Conservation (phyloP, 495 filamentous ascomycete genomes). For the Neurospora discreta region DNA sequence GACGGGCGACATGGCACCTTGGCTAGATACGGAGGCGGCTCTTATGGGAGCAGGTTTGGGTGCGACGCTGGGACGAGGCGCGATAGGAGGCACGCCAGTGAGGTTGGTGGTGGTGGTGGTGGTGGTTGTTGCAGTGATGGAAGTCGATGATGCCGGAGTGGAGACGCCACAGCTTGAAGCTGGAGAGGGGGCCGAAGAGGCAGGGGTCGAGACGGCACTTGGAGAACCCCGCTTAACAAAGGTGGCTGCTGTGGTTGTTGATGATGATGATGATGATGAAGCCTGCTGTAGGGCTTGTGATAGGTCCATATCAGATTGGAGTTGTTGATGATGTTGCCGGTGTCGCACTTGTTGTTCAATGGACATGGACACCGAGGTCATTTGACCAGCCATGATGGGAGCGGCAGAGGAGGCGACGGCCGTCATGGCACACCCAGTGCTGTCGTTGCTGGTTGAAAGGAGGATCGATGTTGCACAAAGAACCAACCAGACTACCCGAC, state of each 20-base stretch:
- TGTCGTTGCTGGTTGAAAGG: neutral
- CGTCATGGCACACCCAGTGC: constrained; percentile 3
- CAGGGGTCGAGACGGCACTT: constrained; percentile 16
- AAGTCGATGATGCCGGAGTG: constrained; percentile 13
- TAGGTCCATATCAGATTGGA: neutral
- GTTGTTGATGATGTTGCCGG: constrained; percentile 9
- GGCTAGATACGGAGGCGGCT: constrained; percentile 9
- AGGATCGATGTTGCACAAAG: neutral
- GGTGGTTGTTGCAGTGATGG: neutral
- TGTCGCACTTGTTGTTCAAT: neutral
- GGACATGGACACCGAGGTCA: neutral
- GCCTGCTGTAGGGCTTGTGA: neutral
- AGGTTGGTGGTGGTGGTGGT: neutral
- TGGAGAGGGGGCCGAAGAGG: constrained; percentile 16
- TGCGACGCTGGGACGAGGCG: constrained; percentile 18
- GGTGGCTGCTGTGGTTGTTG: constrained; percentile 4
- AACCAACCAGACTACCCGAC: neutral
- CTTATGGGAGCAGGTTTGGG: constrained; percentile 9
- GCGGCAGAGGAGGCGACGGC: neutral
- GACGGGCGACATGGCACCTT: constrained; percentile 13
- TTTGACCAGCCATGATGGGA: neutral
- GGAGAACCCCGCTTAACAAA: constrained; percentile 4
- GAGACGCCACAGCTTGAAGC: constrained; percentile 7
- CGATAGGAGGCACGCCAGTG: constrained; percentile 10
- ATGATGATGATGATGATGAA: neutral